Conservation (phyloP, 768 basidiomycete genomes). For the Lactifluus subvellereus region DNA sequence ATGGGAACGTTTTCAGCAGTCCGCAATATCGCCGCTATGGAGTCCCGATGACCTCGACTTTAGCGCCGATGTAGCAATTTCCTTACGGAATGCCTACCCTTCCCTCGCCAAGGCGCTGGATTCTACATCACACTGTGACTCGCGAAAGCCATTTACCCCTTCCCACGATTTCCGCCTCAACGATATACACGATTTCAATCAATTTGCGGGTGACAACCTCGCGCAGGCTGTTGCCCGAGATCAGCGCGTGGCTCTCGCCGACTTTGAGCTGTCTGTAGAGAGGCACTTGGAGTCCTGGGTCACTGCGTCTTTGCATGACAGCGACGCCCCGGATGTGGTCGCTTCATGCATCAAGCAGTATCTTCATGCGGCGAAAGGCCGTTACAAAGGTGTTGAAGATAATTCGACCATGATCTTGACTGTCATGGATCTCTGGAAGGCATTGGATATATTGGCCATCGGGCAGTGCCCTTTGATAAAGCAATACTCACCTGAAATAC, state of each 20-base stretch:
- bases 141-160: background rate
- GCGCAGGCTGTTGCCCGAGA: background rate
- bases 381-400: background rate
- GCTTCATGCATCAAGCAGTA: constrained; percentile 16
- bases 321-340: background rate
- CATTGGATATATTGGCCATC: constrained; percentile 37
- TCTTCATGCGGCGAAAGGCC: background rate
- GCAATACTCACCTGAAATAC: constrained; percentile 43
- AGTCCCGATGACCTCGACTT: background rate
- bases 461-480: constrained; percentile 35
- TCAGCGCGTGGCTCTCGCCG: background rate
- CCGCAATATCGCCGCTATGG: background rate
- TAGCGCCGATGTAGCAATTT: background rate
- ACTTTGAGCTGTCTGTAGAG: constrained; percentile 6
- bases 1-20: background rate
- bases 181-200: background rate
- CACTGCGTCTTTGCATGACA: background rate
- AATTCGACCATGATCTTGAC: constrained; percentile 10
- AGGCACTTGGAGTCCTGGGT: background rate
- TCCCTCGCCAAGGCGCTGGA: background rate
- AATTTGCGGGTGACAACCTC: background rate
- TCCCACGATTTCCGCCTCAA: background rate
- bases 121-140: background rate
- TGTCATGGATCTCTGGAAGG: constrained; percentile 39
- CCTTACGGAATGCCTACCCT: background rate